Conservation (phyloP, 2,329 filamentous ascomycete species). For the Tolypocladium ophioglossoides region DNA sequence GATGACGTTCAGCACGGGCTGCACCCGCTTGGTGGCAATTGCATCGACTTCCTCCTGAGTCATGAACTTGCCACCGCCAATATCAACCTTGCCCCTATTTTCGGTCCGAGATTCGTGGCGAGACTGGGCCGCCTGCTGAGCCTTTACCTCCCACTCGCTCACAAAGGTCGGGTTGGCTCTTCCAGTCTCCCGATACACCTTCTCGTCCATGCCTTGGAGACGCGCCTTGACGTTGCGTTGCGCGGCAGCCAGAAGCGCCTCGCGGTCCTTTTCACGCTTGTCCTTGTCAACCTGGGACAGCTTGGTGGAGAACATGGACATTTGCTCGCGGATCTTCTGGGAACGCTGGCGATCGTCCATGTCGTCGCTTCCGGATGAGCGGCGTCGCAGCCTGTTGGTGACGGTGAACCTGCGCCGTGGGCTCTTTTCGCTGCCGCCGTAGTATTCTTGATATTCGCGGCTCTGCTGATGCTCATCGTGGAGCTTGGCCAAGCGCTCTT, state of each 20-base stretch:
- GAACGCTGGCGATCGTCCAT: slow-evolving; percentile 59
- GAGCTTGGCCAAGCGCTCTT: slow-evolving; percentile 72
- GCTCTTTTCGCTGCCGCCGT: slow-evolving; percentile 40
- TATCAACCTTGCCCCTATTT: slow-evolving; percentile 47
- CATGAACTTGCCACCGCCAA: slow-evolving; percentile 75
- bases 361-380: slow-evolving; percentile 55
- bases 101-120: slow-evolving; percentile 51
- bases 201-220: slow-evolving; percentile 72
- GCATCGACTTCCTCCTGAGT: slow-evolving; percentile 67
- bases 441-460: slow-evolving; percentile 64
- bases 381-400: slow-evolving; percentile 46
- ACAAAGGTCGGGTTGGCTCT: slow-evolving; percentile 57
- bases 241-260: slow-evolving; percentile 64
- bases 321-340: slow-evolving; percentile 63
- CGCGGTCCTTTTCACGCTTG: slow-evolving; percentile 66
- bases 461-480: slow-evolving; percentile 57
- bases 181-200: slow-evolving; percentile 66
- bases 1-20: slow-evolving; percentile 79
- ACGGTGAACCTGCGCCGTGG: slow-evolving; percentile 35
- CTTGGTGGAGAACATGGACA: slow-evolving; percentile 64
- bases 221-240: slow-evolving; percentile 76
- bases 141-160: slow-evolving; percentile 71
- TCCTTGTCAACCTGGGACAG: slow-evolving; percentile 59
- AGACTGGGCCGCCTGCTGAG: slow-evolving; percentile 56
- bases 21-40: slow-evolving; percentile 66